These are phyloP conservation scores for Salicornia ramosissima DNA, from an alignment of 148 eudicot genomes.

Conservation along the genomic window DNA sequence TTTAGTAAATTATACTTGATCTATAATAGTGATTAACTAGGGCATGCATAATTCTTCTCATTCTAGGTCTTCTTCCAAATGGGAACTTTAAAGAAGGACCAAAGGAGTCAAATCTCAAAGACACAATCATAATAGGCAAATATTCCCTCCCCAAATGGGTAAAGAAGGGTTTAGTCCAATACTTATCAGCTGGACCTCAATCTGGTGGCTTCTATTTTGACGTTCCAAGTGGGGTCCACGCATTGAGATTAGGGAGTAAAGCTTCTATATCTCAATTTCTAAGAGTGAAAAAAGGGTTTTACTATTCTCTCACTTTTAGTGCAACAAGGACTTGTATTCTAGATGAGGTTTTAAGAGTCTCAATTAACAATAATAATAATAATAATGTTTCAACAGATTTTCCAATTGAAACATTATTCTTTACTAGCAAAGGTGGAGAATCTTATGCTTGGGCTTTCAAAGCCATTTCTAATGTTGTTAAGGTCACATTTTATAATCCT, in stretches of 20 bases:
- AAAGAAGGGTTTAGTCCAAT: slow-evolving; percentile 70
- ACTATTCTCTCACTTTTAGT: slow-evolving; percentile 60
- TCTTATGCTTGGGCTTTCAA: slow-evolving; percentile 73
- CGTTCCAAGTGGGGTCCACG: slow-evolving; percentile 62
- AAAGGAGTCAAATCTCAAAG: slow-evolving; percentile 43
- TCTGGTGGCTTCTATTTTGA: slow-evolving; percentile 69
- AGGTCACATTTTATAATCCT: slow-evolving; percentile 63
- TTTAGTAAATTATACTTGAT: background rate
- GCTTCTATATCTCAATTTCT: slow-evolving; percentile 58
- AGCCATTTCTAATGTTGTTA: slow-evolving; percentile 36
- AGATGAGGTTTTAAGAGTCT: slow-evolving; percentile 64
- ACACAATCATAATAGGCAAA: slow-evolving; percentile 54
- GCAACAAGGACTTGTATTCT: slow-evolving; percentile 86
- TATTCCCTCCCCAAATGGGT: slow-evolving; percentile 82
- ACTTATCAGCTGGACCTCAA: slow-evolving; percentile 79
- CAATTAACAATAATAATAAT: slow-evolving; percentile 31
- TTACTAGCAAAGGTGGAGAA: slow-evolving; percentile 71
- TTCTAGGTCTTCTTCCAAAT: slow-evolving; percentile 64
- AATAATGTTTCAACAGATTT: slow-evolving; percentile 38
- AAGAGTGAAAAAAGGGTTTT: slow-evolving; percentile 36
- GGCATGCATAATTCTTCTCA: background rate
- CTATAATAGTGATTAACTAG: background rate
- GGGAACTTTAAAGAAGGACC: slow-evolving; percentile 82
- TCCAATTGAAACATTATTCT: slow-evolving; percentile 66
- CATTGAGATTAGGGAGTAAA: slow-evolving; percentile 58